Evolutionary conservation across 2,329 filamentous ascomycete species (phyloP).

Genomic region (Cadophora sp.): DNA sequence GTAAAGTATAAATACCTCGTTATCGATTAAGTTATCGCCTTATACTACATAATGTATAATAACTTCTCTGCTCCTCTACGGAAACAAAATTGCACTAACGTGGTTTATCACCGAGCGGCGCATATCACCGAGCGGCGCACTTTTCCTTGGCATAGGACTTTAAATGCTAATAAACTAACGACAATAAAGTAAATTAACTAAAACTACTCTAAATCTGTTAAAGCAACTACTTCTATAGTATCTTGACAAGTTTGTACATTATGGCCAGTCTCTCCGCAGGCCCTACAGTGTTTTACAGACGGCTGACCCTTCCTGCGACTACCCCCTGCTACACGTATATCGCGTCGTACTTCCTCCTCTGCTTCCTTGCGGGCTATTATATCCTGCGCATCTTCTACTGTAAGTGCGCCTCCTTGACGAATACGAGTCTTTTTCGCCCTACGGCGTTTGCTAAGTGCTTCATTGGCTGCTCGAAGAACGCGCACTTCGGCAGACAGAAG

Average conservation of each 20-base stretch:
- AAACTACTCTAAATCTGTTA: background rate
- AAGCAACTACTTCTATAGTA: background rate
- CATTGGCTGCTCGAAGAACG: no score
- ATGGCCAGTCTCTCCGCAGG: background rate
- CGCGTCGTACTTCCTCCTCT: background rate
- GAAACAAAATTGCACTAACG: no score
- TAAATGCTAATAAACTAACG: background rate
- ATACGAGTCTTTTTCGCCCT: background rate
- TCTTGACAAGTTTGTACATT: background rate
- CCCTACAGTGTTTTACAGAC: background rate
- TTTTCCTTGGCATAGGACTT: no score
- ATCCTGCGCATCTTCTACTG: background rate
- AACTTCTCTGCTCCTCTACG: no score
- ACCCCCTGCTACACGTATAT: background rate
- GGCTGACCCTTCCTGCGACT: background rate
- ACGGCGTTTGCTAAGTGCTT: background rate
- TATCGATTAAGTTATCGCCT: no score
- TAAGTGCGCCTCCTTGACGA: background rate
- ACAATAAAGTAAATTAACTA: background rate
- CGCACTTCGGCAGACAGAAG: background rate
- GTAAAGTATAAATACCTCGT: no score
- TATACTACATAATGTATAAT: no score
- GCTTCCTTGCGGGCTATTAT: background rate
- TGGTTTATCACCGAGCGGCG: no score
- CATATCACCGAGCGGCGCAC: no score